Evolutionary conservation across 2,329 filamentous ascomycete species (phyloP).

Genomic region (Botrytis pseudocinerea): DNA sequence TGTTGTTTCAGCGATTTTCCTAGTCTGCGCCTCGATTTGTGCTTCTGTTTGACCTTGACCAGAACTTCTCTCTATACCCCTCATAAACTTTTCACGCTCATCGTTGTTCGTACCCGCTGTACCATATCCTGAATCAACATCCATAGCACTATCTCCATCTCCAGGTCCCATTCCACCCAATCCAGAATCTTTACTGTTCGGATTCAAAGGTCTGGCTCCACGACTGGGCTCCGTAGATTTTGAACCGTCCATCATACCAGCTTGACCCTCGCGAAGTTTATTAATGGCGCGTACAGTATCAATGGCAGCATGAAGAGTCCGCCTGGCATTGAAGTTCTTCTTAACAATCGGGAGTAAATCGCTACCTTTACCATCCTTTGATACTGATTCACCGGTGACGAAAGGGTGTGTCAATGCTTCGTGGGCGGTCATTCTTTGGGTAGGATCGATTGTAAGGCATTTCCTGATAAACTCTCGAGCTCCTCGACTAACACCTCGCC

Average conservation of each 20-base stretch:
- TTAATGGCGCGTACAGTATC: constrained; percentile 72
- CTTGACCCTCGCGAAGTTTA: constrained; percentile 64
- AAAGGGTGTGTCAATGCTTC: constrained; percentile 69
- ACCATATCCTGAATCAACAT: constrained; percentile 37
- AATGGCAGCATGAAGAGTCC: constrained; percentile 69
- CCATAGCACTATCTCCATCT: constrained; percentile 31
- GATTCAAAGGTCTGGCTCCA: constrained; percentile 42
- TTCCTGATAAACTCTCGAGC: constrained; percentile 90
- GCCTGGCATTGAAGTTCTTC: constrained; percentile 72
- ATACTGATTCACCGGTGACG: constrained; percentile 53
- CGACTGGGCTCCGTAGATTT: constrained; percentile 52
- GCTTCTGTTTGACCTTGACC: constrained; percentile 42
- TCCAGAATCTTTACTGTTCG: constrained; percentile 49
- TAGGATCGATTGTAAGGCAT: constrained; percentile 88
- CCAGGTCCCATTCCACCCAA: constrained; percentile 37
- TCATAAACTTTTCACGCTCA: constrained; percentile 31
- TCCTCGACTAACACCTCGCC: constrained; percentile 84
- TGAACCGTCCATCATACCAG: constrained; percentile 61
- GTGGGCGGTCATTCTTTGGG: constrained; percentile 86
- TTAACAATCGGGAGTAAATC: constrained; percentile 69
- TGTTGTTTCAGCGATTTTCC: constrained; percentile 62
- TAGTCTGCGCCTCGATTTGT: constrained; percentile 45
- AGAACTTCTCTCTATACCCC: constrained; percentile 34
- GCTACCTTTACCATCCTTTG: constrained; percentile 53
- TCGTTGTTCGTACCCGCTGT: constrained; percentile 6